Evolutionary conservation across 306 rosid genomes (phyloP).

Genomic region (Trichosanthes cucumerina): DNA sequence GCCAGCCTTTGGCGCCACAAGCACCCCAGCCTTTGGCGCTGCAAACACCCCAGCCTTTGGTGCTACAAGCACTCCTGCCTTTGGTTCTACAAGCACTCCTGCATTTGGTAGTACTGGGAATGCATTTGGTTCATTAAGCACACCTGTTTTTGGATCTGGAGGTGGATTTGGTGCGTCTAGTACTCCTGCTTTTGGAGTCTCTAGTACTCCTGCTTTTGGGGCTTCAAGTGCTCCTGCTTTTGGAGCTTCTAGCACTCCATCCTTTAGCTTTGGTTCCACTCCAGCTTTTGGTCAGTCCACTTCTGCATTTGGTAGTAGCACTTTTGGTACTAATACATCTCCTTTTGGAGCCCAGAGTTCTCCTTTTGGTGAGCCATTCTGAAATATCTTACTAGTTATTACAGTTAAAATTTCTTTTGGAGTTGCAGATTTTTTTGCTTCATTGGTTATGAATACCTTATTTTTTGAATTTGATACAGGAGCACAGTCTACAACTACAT

Average conservation of each 20-base stretch:
- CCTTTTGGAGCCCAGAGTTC: conserved; percentile 79
- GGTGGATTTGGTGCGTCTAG: conserved; percentile 68
- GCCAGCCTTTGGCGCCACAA: conserved; percentile 19
- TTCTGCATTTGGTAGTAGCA: conserved; percentile 67
- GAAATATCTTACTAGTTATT: neutral
- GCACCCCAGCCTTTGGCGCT: conserved; percentile 39
- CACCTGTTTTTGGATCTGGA: conserved; percentile 62
- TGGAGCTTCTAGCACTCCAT: conserved; percentile 62
- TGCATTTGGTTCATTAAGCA: conserved; percentile 43
- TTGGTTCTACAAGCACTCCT: conserved; percentile 32
- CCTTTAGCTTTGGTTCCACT: conserved; percentile 53
- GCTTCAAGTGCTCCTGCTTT: conserved; percentile 55
- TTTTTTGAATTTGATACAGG: conserved; percentile 30
- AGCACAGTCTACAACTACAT: conserved; percentile 50
- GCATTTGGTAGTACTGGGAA: conserved; percentile 50
- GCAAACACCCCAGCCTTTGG: conserved; percentile 34
- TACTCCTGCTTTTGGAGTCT: conserved; percentile 29
- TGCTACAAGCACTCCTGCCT: conserved; percentile 28
- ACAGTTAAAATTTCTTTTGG: neutral
- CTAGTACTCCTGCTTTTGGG: conserved; percentile 49
- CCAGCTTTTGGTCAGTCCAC: conserved; percentile 66
- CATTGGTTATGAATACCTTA: neutral
- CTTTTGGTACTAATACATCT: conserved; percentile 47
- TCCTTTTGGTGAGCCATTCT: conserved; percentile 43
- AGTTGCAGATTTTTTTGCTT: neutral